Evolutionary conservation across 257 asterid species (phyloP), one percentile per base, ranked within the genome.

Genomic region (Mentha longifolia): DNA sequence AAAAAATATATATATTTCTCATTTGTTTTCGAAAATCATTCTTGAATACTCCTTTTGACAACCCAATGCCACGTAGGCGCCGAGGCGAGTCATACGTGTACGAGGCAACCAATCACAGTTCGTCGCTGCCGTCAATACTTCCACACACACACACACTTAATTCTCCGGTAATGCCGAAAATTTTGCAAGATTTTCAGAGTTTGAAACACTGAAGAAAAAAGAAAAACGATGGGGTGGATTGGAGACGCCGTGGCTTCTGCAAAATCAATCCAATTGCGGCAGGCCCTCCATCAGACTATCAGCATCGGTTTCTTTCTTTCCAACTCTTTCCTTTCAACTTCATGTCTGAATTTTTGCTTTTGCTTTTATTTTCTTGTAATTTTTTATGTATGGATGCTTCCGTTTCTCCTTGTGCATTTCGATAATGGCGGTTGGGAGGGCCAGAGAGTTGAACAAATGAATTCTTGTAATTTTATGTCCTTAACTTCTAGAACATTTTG

Each of bases 221-320:
- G 56, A 68, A n/a, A n/a, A n/a, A n/a, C n/a, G n/a, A 87, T 85
- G 91, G 88, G 76, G 63, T 82, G 85, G 92, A 65, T 87, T 43
- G 76, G 60, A 59, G 78, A 75, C 19, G 57, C 77, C 28, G 15
- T 77, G 42, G 81, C 69, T 66, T 81, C 87, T n/a, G 74, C 84
- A 0, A 87, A 85, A 82, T 82, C 87, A 52, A 9, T 89, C 61
- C 67, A 80, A 65, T 43, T 87, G 17, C 84, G 96, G 57, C 81
- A 81, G 70, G 76, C 84, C 72, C 87, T 85, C 55, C 78, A 83
- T 49, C 93, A 87, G 46, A 68, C 72, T 28, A 52, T 89, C 58
- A 83, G 16, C 72, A 85, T 89, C 17, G 96, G 96, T 87, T 73
- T 50, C 49, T 43, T 62, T 74, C 77, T 60, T 52, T 65, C 16